phyloP scores from a whole-genome alignment of 2,329 filamentous ascomycete genomes.

The Fusarium lyarnte region DNA sequence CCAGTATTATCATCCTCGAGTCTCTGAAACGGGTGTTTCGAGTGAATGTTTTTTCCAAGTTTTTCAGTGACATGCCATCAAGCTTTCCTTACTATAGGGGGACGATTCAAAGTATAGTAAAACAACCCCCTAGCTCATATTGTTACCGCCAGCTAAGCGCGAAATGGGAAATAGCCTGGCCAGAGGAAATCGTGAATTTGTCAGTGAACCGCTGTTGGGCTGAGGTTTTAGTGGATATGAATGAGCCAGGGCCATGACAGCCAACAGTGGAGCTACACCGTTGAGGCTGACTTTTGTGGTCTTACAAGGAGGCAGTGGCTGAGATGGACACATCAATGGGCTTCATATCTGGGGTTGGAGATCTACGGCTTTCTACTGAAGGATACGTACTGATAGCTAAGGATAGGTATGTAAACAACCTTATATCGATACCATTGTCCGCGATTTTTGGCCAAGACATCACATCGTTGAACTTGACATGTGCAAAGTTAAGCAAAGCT shows the following conservation, averaged over 20 bases:
- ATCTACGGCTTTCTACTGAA: slow-evolving; percentile 2
- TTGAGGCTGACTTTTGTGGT: slow-evolving; percentile 14
- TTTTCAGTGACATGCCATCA: not conserved
- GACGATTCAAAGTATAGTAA: slow-evolving; percentile 11
- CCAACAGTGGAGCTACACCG: slow-evolving; percentile 2
- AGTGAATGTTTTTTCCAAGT: not conserved
- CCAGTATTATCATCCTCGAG: not conserved
- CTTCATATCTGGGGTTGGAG: not conserved
- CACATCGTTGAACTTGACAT: not conserved
- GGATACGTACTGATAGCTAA: not conserved
- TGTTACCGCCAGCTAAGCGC: slow-evolving; percentile 30
- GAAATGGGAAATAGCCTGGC: slow-evolving; percentile 22
- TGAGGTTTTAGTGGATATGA: slow-evolving; percentile 30
- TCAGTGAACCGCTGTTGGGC: slow-evolving; percentile 22
- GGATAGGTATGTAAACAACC: slow-evolving; percentile 1
- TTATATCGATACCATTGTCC: not conserved
- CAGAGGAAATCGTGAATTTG: slow-evolving; percentile 33
- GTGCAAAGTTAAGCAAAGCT: not conserved
- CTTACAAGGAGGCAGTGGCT: not conserved
- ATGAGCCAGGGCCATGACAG: slow-evolving; percentile 12
- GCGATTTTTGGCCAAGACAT: slow-evolving; percentile 2
- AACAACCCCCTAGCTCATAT: slow-evolving; percentile 29
- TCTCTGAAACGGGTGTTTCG: slow-evolving; percentile 12
- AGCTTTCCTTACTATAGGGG: not conserved
- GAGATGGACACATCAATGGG: not conserved